phyloP scores from a whole-genome alignment of 805 yeast species.

The Hermanozyma aechmeae region DNA sequence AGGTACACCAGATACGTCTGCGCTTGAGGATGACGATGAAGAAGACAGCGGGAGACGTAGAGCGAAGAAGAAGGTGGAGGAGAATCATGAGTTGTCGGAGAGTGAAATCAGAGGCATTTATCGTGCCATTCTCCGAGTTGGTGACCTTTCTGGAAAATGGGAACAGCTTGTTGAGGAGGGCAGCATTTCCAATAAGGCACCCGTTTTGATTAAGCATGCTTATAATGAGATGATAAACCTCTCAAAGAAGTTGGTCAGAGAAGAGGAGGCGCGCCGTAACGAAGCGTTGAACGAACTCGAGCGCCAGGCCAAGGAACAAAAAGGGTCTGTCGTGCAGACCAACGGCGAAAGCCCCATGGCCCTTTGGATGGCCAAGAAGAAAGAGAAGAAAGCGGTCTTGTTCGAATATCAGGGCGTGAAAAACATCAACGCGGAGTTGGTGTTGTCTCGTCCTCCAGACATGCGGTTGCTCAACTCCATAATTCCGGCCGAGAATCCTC shows the following conservation, averaged over 20 bases:
- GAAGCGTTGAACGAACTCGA: conserved; percentile 51
- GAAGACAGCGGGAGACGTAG: conserved; percentile 19
- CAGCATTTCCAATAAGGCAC: conserved; percentile 73
- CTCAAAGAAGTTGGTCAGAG: conserved; percentile 52
- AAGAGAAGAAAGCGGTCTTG: conserved; percentile 81
- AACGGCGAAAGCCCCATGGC: conserved; percentile 41
- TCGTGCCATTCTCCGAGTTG: conserved; percentile 70
- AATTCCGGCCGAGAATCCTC: conserved; percentile 47
- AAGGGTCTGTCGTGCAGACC: conserved; percentile 27
- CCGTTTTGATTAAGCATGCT: conserved; percentile 65
- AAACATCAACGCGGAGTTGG: conserved; percentile 82
- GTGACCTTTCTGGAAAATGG: conserved; percentile 70
- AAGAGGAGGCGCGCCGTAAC: conserved; percentile 56
- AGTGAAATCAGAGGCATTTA: conserved; percentile 81
- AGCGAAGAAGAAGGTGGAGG: conserved; percentile 24
- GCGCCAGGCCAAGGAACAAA: conserved; percentile 48
- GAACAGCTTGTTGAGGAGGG: conserved; percentile 87
- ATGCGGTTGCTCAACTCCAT: conserved; percentile 52
- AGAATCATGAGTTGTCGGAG: conserved; percentile 56
- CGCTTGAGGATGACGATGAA: conserved; percentile 32
- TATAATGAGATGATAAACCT: conserved; percentile 61
- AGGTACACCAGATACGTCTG: conserved; percentile 22
- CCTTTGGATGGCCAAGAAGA: conserved; percentile 53
- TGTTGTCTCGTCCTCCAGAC: conserved; percentile 78
- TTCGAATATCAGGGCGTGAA: conserved; percentile 86